Percentiles rank a stretch among this genome's conserved stretches.
These are phyloP conservation scores for Diaporthe helianthi DNA, from an alignment of 2,329 filamentous ascomycete genomes.

Conservation along the genomic window DNA sequence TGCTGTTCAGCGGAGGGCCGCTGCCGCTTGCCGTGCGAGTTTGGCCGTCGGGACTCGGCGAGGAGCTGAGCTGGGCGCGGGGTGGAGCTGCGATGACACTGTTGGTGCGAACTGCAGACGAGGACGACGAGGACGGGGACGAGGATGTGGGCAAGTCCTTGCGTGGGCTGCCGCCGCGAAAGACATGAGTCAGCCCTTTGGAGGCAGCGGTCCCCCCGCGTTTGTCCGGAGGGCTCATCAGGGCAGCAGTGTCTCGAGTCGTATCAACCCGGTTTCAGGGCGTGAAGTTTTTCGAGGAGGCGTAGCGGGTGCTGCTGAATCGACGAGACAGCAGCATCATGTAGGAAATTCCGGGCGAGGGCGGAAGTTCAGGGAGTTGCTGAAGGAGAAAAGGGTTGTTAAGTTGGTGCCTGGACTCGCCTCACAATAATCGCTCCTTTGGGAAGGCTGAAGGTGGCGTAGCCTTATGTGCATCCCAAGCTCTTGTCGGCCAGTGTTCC, in stretches of 20 bases:
- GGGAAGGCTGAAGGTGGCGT: slow-evolving; percentile 19
- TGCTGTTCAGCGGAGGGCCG: neutral
- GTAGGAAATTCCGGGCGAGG: neutral
- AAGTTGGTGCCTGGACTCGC: slow-evolving; percentile 19
- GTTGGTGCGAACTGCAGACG: slow-evolving; percentile 15
- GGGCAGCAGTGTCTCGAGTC: neutral
- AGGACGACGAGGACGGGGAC: slow-evolving; percentile 1
- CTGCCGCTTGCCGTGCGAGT: slow-evolving; percentile 18
- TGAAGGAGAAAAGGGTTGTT: neutral
- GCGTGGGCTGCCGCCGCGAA: slow-evolving; percentile 27
- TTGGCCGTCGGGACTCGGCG: slow-evolving; percentile 29
- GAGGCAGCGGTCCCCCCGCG: slow-evolving; percentile 27
- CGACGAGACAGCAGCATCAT: slow-evolving; percentile 13
- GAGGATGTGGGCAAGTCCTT: slow-evolving; percentile 10
- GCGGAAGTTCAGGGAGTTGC: neutral
- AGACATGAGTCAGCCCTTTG: slow-evolving; percentile 22
- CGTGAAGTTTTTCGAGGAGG: slow-evolving; percentile 8
- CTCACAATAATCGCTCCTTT: neutral
- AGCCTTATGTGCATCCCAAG: neutral
- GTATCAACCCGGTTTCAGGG: slow-evolving; percentile 13
- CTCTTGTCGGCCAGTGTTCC: neutral
- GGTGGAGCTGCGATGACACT: slow-evolving; percentile 27
- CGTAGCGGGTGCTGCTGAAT: slow-evolving; percentile 15
- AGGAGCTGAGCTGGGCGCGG: slow-evolving; percentile 24
- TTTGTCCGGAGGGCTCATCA: slow-evolving; percentile 34